Conservation (phyloP, 163 green algal species). For the Scenedesmus sp. region DNA sequence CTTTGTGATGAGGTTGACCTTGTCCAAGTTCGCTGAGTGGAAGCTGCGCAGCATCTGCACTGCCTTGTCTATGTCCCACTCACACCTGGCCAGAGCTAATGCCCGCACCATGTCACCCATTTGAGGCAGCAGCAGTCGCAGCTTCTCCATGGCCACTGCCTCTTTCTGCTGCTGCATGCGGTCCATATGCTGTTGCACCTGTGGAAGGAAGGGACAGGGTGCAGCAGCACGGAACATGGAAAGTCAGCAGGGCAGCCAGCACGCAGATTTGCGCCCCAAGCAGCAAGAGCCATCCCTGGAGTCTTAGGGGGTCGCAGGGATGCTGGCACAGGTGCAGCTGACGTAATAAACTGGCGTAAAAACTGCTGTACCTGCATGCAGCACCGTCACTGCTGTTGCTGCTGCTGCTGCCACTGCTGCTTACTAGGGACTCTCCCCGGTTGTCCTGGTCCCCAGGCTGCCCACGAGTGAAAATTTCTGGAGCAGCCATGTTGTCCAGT, state of each 20-base stretch:
- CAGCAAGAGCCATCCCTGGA: background rate
- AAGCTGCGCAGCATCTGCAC: slow-evolving; percentile 77
- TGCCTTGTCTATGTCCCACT: slow-evolving; percentile 80
- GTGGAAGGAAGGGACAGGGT: background rate
- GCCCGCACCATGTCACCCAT: slow-evolving; percentile 65
- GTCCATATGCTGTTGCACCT: slow-evolving; percentile 81
- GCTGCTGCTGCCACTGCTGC: slow-evolving; percentile 78
- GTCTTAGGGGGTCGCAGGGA: background rate
- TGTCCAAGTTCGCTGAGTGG: slow-evolving; percentile 69
- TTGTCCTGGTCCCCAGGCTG: slow-evolving; percentile 57
- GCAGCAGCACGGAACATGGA: background rate
- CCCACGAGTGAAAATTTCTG: slow-evolving; percentile 60
- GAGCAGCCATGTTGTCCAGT: slow-evolving; percentile 39
- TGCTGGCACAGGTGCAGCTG: background rate
- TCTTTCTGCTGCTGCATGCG: slow-evolving; percentile 82
- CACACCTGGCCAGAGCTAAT: slow-evolving; percentile 76
- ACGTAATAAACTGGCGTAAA: background rate
- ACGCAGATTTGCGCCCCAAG: background rate
- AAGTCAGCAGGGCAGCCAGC: background rate
- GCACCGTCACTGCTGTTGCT: slow-evolving; percentile 56
- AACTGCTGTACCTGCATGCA: background rate
- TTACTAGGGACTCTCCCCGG: slow-evolving; percentile 49
- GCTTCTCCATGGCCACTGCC: slow-evolving; percentile 67
- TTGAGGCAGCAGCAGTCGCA: slow-evolving; percentile 71
- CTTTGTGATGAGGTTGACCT: slow-evolving; percentile 70